phyloP scores from a whole-genome alignment of 257 asterid genomes.

The Jasminum sambac region DNA sequence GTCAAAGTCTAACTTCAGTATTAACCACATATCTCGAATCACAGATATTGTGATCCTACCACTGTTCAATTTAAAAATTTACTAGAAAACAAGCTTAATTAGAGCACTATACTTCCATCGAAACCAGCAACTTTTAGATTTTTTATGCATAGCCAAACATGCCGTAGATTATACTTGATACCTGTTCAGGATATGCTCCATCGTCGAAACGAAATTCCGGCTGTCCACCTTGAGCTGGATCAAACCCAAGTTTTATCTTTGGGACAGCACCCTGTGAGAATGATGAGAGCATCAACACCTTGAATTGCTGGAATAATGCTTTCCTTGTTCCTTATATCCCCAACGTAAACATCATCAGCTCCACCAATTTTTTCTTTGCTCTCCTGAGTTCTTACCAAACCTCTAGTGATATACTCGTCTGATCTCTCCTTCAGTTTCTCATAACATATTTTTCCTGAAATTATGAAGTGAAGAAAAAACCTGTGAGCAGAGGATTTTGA shows the following conservation, averaged over 20 bases:
- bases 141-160: background rate
- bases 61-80: too few species aligned
- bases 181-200: constrained; percentile 85
- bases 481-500: background rate
- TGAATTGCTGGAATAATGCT: constrained; percentile 64
- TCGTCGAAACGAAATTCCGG: constrained; percentile 92
- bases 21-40: too few species aligned
- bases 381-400: constrained; percentile 81
- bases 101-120: too few species aligned
- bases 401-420: constrained; percentile 55
- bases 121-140: background rate
- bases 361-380: constrained; percentile 89
- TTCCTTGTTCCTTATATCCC: constrained; percentile 67
- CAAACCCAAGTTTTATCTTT: constrained; percentile 86
- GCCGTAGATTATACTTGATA: constrained; percentile 14
- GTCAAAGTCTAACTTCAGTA: too few species aligned
- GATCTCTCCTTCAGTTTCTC: constrained; percentile 83
- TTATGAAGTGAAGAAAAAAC: constrained; percentile 1
- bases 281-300: constrained; percentile 77
- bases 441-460: constrained; percentile 82
- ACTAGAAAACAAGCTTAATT: too few species aligned
- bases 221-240: constrained; percentile 75
- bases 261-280: constrained; percentile 97
- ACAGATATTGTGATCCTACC: too few species aligned
- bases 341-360: constrained; percentile 73